Evolutionary conservation across 208 protist genomes (phyloP).

Genomic region (Leishmania turanica): DNA sequence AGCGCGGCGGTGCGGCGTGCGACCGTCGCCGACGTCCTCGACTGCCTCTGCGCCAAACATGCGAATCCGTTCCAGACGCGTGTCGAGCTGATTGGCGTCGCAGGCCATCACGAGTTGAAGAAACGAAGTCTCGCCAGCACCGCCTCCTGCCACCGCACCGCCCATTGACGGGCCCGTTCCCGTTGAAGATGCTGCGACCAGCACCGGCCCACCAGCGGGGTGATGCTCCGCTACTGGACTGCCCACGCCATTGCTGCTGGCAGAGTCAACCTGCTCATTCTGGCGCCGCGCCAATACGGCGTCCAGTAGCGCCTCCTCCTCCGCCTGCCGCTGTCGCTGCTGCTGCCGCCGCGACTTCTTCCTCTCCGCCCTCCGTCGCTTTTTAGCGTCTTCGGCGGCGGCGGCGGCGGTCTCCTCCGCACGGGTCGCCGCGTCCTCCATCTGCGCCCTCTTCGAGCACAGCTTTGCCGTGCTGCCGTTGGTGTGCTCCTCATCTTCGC

Average conservation of each 20-base stretch:
- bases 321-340: constrained; percentile 43
- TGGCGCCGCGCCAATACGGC: constrained; percentile 43
- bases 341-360: constrained; percentile 41
- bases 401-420: constrained; percentile 7
- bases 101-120: constrained; percentile 58
- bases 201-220: background rate
- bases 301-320: constrained; percentile 81
- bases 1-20: constrained; percentile 44
- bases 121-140: constrained; percentile 25
- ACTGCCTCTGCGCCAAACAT: constrained; percentile 74
- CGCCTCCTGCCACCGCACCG: background rate
- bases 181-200: background rate
- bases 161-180: background rate
- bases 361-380: constrained; percentile 40
- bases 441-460: background rate
- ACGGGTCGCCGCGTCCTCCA: background rate
- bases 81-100: constrained; percentile 65
- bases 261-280: constrained; percentile 10
- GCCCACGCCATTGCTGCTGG: background rate
- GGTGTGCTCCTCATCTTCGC: constrained; percentile 8
- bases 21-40: constrained; percentile 82
- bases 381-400: constrained; percentile 20
- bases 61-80: constrained; percentile 69
- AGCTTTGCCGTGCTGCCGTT: background rate
- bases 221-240: constrained; percentile 5